A percentile compares a stretch with the other conserved stretches of the same genome.
phyloP scores from a whole-genome alignment of 2,329 filamentous ascomycete species.

The Alternaria rosae region DNA sequence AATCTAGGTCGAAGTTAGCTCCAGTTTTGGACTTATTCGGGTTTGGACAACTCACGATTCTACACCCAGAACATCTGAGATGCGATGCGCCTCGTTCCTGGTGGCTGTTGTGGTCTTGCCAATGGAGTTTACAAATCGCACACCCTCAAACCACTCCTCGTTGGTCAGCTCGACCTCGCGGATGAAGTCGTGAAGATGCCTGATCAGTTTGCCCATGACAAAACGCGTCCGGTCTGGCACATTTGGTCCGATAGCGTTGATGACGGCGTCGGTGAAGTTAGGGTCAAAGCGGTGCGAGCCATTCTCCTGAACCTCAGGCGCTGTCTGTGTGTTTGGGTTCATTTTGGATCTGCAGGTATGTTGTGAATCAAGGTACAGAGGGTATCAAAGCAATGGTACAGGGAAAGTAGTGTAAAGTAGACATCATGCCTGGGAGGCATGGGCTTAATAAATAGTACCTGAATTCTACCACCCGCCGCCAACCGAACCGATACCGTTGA shows the following conservation, averaged over 20 bases:
- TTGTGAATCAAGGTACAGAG: neutral
- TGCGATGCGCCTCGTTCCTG: constrained; percentile 76
- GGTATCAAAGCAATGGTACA: neutral
- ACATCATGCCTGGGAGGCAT: constrained; percentile 13
- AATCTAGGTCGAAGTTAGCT: constrained; percentile 53
- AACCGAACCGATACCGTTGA: constrained; percentile 29
- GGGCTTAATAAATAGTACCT: constrained; percentile 27
- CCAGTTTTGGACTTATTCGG: fast-evolving
- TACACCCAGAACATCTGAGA: constrained; percentile 76
- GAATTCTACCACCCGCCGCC: constrained; percentile 6
- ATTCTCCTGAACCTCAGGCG: constrained; percentile 30
- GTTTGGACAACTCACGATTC: constrained; percentile 65
- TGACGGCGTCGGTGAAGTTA: constrained; percentile 76
- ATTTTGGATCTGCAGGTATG: constrained; percentile 10
- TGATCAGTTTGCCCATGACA: constrained; percentile 70
- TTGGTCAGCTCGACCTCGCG: constrained; percentile 78
- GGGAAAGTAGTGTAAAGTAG: neutral
- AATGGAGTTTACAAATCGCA: constrained; percentile 77
- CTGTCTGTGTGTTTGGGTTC: constrained; percentile 30
- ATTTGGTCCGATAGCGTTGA: constrained; percentile 76
- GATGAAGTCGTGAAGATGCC: constrained; percentile 79
- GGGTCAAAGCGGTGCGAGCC: constrained; percentile 68
- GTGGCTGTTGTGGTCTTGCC: constrained; percentile 72
- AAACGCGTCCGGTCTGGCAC: constrained; percentile 69
- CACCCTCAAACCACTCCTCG: constrained; percentile 79